Conservation (phyloP, 495 filamentous ascomycete species). For the Daldinia grandis region DNA sequence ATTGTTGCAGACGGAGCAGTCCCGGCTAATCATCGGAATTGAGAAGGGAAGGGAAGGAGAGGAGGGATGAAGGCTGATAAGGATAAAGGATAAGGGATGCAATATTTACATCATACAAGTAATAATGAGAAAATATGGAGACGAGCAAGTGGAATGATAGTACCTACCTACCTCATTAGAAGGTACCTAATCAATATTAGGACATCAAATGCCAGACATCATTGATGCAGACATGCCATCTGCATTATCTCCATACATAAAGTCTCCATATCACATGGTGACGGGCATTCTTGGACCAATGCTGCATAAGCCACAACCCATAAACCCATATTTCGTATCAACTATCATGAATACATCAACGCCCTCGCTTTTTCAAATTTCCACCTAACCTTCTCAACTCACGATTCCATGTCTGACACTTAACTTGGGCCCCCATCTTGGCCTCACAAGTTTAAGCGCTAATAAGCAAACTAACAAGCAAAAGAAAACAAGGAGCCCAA, state of each 20-base stretch:
- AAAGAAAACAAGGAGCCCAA: not conserved
- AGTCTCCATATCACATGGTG: not conserved
- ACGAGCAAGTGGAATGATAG: not conserved
- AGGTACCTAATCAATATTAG: not conserved
- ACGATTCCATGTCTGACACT: not conserved
- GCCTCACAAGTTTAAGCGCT: not conserved
- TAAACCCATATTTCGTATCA: constrained; percentile 7
- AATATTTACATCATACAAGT: too few relatives aligned
- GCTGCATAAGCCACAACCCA: constrained; percentile 22
- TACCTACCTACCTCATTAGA: too few relatives aligned
- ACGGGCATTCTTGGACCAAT: constrained; percentile 16
- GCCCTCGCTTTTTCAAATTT: constrained; percentile 9
- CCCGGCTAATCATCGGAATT: not conserved
- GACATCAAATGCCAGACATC: not conserved
- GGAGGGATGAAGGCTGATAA: not conserved
- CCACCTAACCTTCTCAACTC: constrained; percentile 9
- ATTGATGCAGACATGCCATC: not conserved
- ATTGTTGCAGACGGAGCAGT: not conserved
- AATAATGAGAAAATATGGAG: not conserved
- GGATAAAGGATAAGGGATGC: constrained; percentile 13
- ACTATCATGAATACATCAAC: constrained; percentile 25
- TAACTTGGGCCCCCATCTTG: not conserved
- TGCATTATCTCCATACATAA: not conserved
- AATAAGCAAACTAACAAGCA: not conserved
- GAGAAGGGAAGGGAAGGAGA: not conserved